These are phyloP conservation scores for Phlebiopsis flavidoalba DNA, from an alignment of 768 basidiomycete species.

Conservation along the genomic window DNA sequence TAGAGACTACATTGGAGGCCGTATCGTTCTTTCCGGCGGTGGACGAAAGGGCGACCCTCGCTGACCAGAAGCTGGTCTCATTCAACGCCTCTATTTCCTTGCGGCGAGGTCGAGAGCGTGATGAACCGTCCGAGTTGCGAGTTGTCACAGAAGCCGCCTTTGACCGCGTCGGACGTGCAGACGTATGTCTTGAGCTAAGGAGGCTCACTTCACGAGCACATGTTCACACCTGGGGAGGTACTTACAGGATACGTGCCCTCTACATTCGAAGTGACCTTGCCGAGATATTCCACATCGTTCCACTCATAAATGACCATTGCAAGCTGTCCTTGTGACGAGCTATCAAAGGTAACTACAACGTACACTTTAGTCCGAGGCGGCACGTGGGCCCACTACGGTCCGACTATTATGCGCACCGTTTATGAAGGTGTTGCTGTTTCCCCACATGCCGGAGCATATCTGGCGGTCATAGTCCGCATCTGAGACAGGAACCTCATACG, in stretches of 20 bases:
- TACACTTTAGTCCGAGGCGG: conserved; percentile 16
- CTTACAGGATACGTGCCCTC: conserved; percentile 65
- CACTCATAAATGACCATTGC: conserved; percentile 97
- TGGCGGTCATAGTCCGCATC: conserved; percentile 84
- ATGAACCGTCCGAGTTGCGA: conserved; percentile 88
- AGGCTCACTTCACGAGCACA: conserved; percentile 12
- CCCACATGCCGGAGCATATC: conserved; percentile 96
- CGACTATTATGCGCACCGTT: conserved; percentile 69
- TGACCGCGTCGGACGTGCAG: conserved; percentile 80
- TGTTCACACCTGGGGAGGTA: conserved; percentile 10
- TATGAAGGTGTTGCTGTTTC: conserved; percentile 69
- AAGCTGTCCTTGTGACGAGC: conserved; percentile 75
- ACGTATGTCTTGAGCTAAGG: conserved; percentile 83
- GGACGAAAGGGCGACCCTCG: conserved; percentile 60
- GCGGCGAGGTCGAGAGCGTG: conserved; percentile 65
- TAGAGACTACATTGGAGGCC: conserved; percentile 19
- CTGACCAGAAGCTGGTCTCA: conserved; percentile 86
- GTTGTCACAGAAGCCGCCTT: conserved; percentile 61
- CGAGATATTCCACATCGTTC: conserved; percentile 81
- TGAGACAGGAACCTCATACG: conserved; percentile 60
- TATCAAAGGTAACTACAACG: conserved; percentile 68
- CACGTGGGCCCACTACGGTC: conserved; percentile 6
- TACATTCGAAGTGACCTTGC: conserved; percentile 52
- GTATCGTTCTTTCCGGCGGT: conserved; percentile 20
- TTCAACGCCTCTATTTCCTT: conserved; percentile 52